Base-by-base conservation (phyloP, 306 rosid genomes). In the Potentilla sterilis region DNA sequence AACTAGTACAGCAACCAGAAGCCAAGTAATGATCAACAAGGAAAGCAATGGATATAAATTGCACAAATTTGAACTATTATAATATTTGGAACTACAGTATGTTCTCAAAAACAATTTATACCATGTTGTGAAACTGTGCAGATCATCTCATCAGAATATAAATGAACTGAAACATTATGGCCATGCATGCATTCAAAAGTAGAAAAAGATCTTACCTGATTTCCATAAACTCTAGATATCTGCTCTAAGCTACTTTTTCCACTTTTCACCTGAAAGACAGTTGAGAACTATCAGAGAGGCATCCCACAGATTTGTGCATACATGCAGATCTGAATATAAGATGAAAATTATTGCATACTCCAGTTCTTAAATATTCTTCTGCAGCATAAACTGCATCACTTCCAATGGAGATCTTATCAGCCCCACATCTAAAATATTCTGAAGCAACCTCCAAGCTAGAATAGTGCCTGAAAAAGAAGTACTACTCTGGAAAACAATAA, bases 321-420 rank as follows among this genome's bases (percentile, higher is more conserved):
- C 52, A 75, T 74, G 58, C 46, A 52, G 44, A 55, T 72, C 51
- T 71, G 47, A 49, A 28, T 12, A 63, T 52, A 67, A 81, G 57
- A 51, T 67, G 69, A 69, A 63, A 70, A 69, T 72, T 73, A 67
- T 51, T 78, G 72, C 92, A 69, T 90, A 95, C 99, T 75, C 97
- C 96, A 24, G 97, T 90, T 85, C 75, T 92, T 76, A 90, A 19
- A 87, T 89, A 90, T 82, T 95, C 92, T 83, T 95, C 97, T 9
- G 99, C 97, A 78, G 99, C 96, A 89, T 90, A 95, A 67, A 92
- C 97, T 34, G 97, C 99, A 81, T 95, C 97, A 69, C 99, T 95
- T 82, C 99, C 99, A 37, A 95, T 92, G 40, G 97, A 95, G 76
- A 95, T 95, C 86, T 95, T 95, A 81, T 95, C 99, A 67, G 99